A percentile compares a stretch with the other conserved stretches of the same genome.
Evolutionary conservation across 345 rosid species (phyloP).

Genomic region (Geranium brycei): DNA sequence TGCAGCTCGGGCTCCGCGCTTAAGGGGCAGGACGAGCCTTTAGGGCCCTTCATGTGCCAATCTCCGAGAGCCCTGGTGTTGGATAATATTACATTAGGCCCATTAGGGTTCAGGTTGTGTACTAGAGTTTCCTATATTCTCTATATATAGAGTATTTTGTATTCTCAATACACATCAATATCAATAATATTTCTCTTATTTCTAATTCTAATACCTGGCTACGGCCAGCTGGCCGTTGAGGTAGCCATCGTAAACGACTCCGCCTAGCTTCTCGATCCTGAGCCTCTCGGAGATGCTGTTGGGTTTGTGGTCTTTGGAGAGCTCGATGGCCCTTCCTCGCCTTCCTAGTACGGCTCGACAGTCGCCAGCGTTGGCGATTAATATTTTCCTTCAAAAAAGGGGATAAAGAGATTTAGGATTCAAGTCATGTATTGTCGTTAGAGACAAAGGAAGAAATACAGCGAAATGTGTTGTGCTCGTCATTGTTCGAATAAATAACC

Average conservation of each 20-base stretch:
- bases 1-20: conserved; percentile 26
- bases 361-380: conserved; percentile 28
- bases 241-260: conserved; percentile 20
- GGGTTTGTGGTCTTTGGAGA: conserved; percentile 25
- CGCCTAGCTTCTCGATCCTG: conserved; percentile 18
- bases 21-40: conserved; percentile 19
- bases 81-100: too few species aligned
- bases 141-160: too few species aligned
- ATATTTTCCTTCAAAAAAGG: conserved; percentile 14
- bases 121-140: too few species aligned
- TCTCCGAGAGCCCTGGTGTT: conserved; percentile 29
- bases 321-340: conserved; percentile 20
- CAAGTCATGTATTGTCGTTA: neutral
- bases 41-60: conserved; percentile 22
- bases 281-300: conserved; percentile 10
- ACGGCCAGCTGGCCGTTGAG: conserved; percentile 21
- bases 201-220: too few species aligned
- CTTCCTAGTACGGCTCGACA: conserved; percentile 20
- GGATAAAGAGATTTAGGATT: neutral
- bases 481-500: too few species aligned
- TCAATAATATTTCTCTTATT: too few species aligned
- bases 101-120: too few species aligned
- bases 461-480: too few species aligned
- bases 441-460: neutral
- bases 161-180: too few species aligned